Conservation (phyloP, 768 basidiomycete genomes). For the Boletus sensibilis region DNA sequence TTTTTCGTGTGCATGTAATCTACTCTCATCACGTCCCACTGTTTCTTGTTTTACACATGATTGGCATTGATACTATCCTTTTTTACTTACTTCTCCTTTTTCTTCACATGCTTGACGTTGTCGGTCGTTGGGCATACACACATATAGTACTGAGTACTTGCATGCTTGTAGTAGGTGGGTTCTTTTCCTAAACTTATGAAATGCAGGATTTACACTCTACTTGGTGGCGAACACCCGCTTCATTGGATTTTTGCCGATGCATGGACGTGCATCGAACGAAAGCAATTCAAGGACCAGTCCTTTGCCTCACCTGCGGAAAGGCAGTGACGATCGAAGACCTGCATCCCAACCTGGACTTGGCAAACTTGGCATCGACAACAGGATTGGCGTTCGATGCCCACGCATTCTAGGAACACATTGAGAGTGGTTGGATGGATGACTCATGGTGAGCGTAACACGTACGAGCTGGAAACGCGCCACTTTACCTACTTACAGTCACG, state of each 20-base stretch:
- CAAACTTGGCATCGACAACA: too few species aligned
- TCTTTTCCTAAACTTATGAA: conserved; percentile 8
- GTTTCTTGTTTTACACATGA: conserved; percentile 1
- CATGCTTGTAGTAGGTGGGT: conserved; percentile 5
- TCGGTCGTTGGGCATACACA: neutral
- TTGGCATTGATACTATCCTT: conserved; percentile 1
- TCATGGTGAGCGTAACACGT: too few species aligned
- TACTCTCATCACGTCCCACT: neutral
- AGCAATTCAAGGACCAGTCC: neutral
- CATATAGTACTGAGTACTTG: conserved; percentile 15
- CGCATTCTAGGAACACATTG: too few species aligned
- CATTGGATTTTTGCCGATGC: neutral
- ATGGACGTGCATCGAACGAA: neutral
- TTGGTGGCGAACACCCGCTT: neutral
- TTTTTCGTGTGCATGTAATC: neutral
- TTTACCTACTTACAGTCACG: too few species aligned
- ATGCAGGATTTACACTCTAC: conserved; percentile 38
- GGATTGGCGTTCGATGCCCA: too few species aligned
- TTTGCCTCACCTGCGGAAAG: neutral
- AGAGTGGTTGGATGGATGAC: too few species aligned
- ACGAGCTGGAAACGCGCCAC: too few species aligned
- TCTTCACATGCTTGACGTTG: neutral
- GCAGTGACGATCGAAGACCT: neutral
- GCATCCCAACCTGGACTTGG: too few species aligned
- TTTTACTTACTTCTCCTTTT: neutral